phyloP scores from a whole-genome alignment of 306 rosid genomes.

The Prosopis cineraria region DNA sequence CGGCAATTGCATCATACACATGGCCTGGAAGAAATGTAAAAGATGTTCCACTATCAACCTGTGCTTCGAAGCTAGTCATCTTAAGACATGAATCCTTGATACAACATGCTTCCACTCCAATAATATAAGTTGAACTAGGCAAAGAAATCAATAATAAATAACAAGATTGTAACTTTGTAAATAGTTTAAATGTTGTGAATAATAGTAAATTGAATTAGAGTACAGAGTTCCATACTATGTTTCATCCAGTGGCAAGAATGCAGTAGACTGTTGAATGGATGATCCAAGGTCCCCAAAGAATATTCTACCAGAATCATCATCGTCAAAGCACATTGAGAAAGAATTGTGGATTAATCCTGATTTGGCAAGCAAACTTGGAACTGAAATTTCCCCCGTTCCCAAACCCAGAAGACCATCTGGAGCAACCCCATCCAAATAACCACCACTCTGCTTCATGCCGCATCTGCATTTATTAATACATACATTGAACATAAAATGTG shows the following conservation, averaged over 20 bases:
- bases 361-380: slow-evolving; percentile 84
- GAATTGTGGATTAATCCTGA: slow-evolving; percentile 74
- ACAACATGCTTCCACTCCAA: slow-evolving; percentile 85
- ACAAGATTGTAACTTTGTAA: slow-evolving; percentile 18
- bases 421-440: slow-evolving; percentile 87
- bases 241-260: slow-evolving; percentile 75
- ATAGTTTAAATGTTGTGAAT: slow-evolving; percentile 19
- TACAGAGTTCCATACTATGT: slow-evolving; percentile 51
- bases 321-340: slow-evolving; percentile 79
- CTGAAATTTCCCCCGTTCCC: slow-evolving; percentile 85
- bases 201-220: slow-evolving; percentile 25
- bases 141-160: slow-evolving; percentile 39
- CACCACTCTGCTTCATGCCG: slow-evolving; percentile 98
- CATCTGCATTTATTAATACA: slow-evolving; percentile 60
- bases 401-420: slow-evolving; percentile 95
- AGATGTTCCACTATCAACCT: slow-evolving; percentile 90
- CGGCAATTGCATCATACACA: slow-evolving; percentile 57
- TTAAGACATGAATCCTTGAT: slow-evolving; percentile 64
- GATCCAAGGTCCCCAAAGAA: slow-evolving; percentile 90
- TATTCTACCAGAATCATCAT: slow-evolving; percentile 80
- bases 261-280: slow-evolving; percentile 67
- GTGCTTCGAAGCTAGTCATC: slow-evolving; percentile 64
- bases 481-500: slow-evolving; percentile 19
- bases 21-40: slow-evolving; percentile 86
- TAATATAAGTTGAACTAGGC: slow-evolving; percentile 69